Base-by-base conservation (phyloP, 2,329 filamentous ascomycete species). In the Ceratocystiopsis brevicomis region DNA sequence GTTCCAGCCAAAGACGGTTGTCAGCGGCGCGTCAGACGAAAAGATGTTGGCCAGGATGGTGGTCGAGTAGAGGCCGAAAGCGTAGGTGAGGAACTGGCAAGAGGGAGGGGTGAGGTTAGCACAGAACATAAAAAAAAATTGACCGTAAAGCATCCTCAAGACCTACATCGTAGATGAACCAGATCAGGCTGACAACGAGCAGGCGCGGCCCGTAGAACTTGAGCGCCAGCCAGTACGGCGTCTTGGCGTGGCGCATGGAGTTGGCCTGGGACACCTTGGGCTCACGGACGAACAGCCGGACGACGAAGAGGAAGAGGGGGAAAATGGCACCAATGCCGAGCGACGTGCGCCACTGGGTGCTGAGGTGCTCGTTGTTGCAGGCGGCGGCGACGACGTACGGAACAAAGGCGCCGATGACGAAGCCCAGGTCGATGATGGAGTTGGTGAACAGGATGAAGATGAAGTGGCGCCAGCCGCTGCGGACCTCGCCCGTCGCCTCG, bases 1-100 rank as follows among this genome's bases (percentile, higher is more conserved):
- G 56, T 84, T 86, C 85, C 85, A 94, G 37, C 85, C 87, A 48
- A 94, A 87, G 12, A 76, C 64, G 48, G 80, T 81, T 54, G 83
- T 88, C 2, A 94, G 63, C 0, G 78, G 70, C 0, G 73, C 66
- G 5, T 57, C 52, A 0, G 65, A 54, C 11, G 73, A 71, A 37
- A 79, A 75, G 25, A 84, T 70, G 46, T 73, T 76, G 36, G 64
- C 58, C 0, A 92, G 62, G 53, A 93, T 88, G 1, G 76, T 71
- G 1, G 78, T 78, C 0, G 81, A 82, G 63, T 90, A 95, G 53
- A 94, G 84, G 42, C 80, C 71, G 56, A 94, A 94, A 0, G 81
- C 78, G 57, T 94, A 94, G 3, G 76, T 65, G 2, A 79, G 83
- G 60, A 94, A 93, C 43, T 47, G n/a, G 34, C n/a, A n/a, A n/a